phyloP scores from a whole-genome alignment of 2,329 filamentous ascomycete species.

The Alternaria conjuncta region DNA sequence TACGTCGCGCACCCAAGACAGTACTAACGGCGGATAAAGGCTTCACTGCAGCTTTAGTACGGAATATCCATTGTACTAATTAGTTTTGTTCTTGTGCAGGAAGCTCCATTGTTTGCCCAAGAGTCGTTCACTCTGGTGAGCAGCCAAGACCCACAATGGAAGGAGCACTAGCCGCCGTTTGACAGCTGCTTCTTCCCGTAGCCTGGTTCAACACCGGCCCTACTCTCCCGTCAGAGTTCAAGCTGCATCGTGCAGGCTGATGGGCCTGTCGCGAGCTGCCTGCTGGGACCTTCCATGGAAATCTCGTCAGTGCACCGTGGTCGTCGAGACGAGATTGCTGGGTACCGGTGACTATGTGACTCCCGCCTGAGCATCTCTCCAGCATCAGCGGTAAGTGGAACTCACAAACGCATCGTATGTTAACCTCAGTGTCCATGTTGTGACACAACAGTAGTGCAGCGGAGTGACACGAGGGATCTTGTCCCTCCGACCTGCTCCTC shows the following conservation, averaged over 20 bases:
- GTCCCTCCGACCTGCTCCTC: neutral
- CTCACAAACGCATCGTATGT: neutral
- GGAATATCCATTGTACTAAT: neutral
- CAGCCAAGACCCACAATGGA: neutral
- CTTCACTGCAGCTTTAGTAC: neutral
- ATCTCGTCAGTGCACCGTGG: neutral
- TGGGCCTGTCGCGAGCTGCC: neutral
- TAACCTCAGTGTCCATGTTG: neutral
- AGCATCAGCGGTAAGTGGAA: conserved; percentile 11
- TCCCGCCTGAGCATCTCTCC: neutral
- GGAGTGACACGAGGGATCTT: neutral
- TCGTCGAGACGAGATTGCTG: neutral
- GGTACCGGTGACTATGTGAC: conserved; percentile 2
- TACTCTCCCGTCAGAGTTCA: neutral
- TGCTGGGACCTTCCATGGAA: neutral
- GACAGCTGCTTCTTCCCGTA: neutral
- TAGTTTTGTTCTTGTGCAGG: neutral
- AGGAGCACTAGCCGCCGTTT: neutral
- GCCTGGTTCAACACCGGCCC: neutral
- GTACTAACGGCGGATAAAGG: neutral
- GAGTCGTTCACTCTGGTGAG: conserved; percentile 4
- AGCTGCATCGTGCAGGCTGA: neutral
- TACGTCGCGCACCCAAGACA: neutral
- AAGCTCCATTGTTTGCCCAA: neutral
- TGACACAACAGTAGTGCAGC: neutral